These are phyloP conservation scores for Lentinula guzmanii DNA, from an alignment of 768 basidiomycete species.

Conservation along the genomic window DNA sequence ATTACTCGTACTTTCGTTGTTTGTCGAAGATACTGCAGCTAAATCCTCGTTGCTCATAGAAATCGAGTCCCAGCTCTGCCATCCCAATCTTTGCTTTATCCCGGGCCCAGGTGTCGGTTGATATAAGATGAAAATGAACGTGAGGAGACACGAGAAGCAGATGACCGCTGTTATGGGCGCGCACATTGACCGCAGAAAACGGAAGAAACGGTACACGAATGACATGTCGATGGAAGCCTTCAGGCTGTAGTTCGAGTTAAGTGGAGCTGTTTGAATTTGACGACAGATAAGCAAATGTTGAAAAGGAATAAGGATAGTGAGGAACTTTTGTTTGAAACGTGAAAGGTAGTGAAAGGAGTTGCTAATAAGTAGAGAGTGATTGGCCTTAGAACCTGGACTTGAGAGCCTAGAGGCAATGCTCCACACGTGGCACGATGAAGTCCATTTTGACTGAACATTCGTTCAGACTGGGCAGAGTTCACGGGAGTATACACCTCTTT, in stretches of 20 bases:
- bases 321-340: not conserved
- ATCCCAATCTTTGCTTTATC: constrained; percentile 65
- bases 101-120: constrained; percentile 75
- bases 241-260: not conserved
- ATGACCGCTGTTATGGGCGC: constrained; percentile 56
- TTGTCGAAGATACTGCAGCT: not conserved
- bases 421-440: too few relatives aligned
- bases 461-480: too few relatives aligned
- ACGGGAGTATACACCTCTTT: too few relatives aligned
- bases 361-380: not conserved
- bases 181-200: constrained; percentile 48
- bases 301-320: not conserved
- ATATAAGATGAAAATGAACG: constrained; percentile 75
- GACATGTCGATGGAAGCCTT: not conserved
- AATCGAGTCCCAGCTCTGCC: constrained; percentile 84
- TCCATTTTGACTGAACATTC: too few relatives aligned
- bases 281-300: not conserved
- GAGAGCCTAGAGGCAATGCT: too few relatives aligned
- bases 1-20: not conserved
- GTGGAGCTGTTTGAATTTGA: not conserved
- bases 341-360: not conserved
- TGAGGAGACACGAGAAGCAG: constrained; percentile 66
- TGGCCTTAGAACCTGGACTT: too few relatives aligned
- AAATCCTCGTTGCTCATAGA: constrained; percentile 17
- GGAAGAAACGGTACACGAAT: constrained; percentile 24